phyloP scores from a whole-genome alignment of 2,329 filamentous ascomycete genomes.

The Trichoderma gracile region DNA sequence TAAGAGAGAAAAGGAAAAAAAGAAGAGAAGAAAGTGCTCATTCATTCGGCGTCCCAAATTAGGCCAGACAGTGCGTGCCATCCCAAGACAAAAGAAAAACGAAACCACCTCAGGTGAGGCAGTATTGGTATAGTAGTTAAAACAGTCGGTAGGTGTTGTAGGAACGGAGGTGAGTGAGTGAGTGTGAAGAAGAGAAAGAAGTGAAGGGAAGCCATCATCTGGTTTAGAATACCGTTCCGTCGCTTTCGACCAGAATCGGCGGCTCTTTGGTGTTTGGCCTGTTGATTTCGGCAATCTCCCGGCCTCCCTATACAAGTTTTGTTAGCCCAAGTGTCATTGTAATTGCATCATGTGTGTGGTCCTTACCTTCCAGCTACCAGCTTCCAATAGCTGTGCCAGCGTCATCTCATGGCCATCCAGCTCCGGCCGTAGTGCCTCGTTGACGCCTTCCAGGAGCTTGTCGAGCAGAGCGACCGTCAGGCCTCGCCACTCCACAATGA shows the following conservation, averaged over 20 bases:
- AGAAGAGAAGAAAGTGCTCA: slow-evolving; percentile 5
- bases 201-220: not conserved
- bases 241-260: slow-evolving; percentile 92
- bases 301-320: slow-evolving; percentile 65
- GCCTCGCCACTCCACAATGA: slow-evolving; percentile 66
- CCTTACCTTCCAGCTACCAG: slow-evolving; percentile 94
- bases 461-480: slow-evolving; percentile 63
- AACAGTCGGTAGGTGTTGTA: not conserved
- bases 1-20: not conserved
- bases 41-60: slow-evolving; percentile 17
- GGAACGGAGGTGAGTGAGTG: not conserved
- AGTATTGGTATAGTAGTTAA: slow-evolving; percentile 8
- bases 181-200: not conserved
- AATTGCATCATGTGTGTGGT: not conserved
- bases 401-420: slow-evolving; percentile 71
- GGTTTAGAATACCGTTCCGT: slow-evolving; percentile 87
- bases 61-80: slow-evolving; percentile 25
- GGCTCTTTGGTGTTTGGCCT: slow-evolving; percentile 95
- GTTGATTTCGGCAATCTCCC: slow-evolving; percentile 93
- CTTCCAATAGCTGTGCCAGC: slow-evolving; percentile 87
- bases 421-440: slow-evolving; percentile 63
- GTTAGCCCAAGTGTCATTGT: not conserved
- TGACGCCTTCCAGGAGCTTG: slow-evolving; percentile 52
- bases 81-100: slow-evolving; percentile 21
- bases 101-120: not conserved